Conservation (phyloP, 768 basidiomycete genomes). For the Auricularia heimuer region DNA sequence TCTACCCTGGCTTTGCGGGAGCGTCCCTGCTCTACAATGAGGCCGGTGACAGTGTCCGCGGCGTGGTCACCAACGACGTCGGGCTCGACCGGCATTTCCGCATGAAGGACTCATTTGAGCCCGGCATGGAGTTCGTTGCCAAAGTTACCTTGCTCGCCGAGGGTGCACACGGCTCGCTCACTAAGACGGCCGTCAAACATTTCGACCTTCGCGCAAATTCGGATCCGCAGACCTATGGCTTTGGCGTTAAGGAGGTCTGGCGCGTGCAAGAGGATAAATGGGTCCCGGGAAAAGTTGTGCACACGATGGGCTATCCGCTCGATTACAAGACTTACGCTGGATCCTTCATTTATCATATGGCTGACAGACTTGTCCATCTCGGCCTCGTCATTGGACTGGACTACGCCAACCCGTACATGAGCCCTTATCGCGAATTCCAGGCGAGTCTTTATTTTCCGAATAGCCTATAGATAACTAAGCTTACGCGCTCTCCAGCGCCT, state of each 20-base stretch:
- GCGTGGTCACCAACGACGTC: conserved; percentile 89
- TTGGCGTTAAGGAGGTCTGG: conserved; percentile 98
- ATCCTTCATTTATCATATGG: conserved; percentile 94
- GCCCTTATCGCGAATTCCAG: conserved; percentile 89
- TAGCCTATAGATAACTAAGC: conserved; percentile 5
- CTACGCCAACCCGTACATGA: conserved; percentile 87
- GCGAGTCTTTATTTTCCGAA: conserved; percentile 29
- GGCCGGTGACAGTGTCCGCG: conserved; percentile 50
- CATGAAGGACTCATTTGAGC: conserved; percentile 83
- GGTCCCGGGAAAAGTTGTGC: conserved; percentile 66
- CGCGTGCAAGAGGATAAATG: conserved; percentile 49
- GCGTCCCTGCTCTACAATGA: conserved; percentile 66
- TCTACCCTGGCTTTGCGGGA: conserved; percentile 96
- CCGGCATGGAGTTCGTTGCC: conserved; percentile 92
- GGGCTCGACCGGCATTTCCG: conserved; percentile 70
- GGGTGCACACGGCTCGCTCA: conserved; percentile 87
- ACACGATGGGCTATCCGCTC: conserved; percentile 92
- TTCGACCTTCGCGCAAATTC: conserved; percentile 57
- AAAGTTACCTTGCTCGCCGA: conserved; percentile 89
- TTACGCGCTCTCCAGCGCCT: conserved; percentile 45
- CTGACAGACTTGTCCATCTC: conserved; percentile 76
- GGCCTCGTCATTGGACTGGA: conserved; percentile 92
- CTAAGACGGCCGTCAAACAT: conserved; percentile 64
- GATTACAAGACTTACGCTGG: conserved; percentile 81
- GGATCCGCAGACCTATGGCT: conserved; percentile 90